Percentiles rank a stretch among this genome's conserved stretches.
These are phyloP conservation scores for Coccomyxa sp. DNA, from an alignment of 139 green algal species.

Conservation along the genomic window DNA sequence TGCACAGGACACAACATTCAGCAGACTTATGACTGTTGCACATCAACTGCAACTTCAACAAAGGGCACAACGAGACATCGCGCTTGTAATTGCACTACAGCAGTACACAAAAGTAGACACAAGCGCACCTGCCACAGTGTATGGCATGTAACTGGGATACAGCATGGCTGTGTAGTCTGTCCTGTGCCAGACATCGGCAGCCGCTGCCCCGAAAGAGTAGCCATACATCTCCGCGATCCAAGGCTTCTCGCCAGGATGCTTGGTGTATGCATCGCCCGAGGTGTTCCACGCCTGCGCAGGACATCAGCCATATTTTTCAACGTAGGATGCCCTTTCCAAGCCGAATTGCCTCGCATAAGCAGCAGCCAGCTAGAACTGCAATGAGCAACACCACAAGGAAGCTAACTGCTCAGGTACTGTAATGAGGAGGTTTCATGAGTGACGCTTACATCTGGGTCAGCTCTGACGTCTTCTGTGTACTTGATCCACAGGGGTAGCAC, in stretches of 20 bases:
- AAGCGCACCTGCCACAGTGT: not conserved
- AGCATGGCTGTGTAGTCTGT: slow-evolving; percentile 62
- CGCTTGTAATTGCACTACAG: no score
- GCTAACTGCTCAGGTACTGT: no score
- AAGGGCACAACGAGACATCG: not conserved
- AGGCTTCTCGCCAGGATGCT: slow-evolving; percentile 1
- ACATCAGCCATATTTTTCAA: no score
- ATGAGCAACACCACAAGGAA: no score
- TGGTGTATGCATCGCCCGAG: not conserved
- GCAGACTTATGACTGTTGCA: not conserved
- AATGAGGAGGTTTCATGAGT: not conserved
- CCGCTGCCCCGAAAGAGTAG: slow-evolving; percentile 74
- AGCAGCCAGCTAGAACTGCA: no score
- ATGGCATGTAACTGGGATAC: slow-evolving; percentile 68
- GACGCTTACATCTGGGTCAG: slow-evolving; percentile 24
- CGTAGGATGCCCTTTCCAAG: no score
- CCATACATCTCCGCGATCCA: slow-evolving; percentile 69
- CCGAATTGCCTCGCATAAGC: no score
- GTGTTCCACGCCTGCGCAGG: not conserved
- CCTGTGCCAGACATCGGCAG: slow-evolving; percentile 74
- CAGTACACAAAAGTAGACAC: no score
- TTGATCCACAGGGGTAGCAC: slow-evolving; percentile 64
- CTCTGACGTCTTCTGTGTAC: slow-evolving; percentile 30
- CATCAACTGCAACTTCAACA: no score
- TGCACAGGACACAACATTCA: not conserved